Evolutionary conservation across 106 monocot genomes (phyloP).

Genomic region (Gastrodia elata): DNA sequence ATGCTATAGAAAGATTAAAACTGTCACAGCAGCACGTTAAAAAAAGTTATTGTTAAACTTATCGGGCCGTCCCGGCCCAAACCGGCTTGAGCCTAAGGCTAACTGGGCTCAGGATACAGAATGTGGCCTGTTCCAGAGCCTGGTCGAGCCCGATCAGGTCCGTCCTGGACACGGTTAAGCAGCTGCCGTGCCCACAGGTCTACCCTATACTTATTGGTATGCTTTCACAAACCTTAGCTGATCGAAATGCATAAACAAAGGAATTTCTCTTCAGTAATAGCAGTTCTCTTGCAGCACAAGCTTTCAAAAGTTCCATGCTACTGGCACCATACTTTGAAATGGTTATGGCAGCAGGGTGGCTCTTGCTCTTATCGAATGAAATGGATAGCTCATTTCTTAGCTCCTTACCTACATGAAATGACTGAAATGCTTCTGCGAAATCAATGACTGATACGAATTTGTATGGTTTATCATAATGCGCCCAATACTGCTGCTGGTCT

Average conservation of each 20-base stretch:
- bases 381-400: constrained; percentile 2
- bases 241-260: constrained; percentile 10
- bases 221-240: neutral
- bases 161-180: too few species aligned
- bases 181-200: too few species aligned
- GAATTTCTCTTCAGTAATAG: constrained; percentile 14
- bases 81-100: too few species aligned
- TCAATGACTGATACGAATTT: constrained; percentile 18
- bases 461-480: constrained; percentile 19
- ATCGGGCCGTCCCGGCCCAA: too few species aligned
- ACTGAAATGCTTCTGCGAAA: constrained; percentile 15
- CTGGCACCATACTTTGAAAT: constrained; percentile 13
- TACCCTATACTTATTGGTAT: neutral
- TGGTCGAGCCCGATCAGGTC: too few species aligned
- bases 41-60: too few species aligned
- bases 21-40: too few species aligned
- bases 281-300: constrained; percentile 3
- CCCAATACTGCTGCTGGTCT: constrained; percentile 42
- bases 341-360: constrained; percentile 13
- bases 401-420: constrained; percentile 11
- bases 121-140: too few species aligned
- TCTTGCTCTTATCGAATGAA: constrained; percentile 9
- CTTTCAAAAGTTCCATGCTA: constrained; percentile 11
- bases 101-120: too few species aligned
- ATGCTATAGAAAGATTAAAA: too few species aligned